Percentiles rank a stretch among this genome's conserved stretches.
phyloP scores from a whole-genome alignment of 2,329 filamentous ascomycete genomes.

The Colletotrichum tropicale region DNA sequence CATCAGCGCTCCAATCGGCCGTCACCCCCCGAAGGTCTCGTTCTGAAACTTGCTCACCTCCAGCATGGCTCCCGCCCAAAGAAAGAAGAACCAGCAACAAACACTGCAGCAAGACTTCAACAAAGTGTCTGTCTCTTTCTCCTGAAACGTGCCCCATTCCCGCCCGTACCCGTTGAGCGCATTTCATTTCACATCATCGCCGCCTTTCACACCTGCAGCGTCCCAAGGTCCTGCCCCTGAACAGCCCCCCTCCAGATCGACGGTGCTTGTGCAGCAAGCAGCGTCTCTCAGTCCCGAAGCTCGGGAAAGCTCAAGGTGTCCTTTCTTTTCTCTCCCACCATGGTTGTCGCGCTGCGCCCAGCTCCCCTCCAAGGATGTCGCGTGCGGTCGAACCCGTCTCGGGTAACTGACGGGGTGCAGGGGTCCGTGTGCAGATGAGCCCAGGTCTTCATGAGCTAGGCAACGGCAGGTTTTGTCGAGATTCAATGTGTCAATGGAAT shows the following conservation, averaged over 20 bases:
- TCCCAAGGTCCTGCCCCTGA: background rate
- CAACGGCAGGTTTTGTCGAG: background rate
- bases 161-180: constrained; percentile 7
- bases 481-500: background rate
- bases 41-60: constrained; percentile 24
- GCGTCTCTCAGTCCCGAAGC: constrained; percentile 10
- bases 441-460: background rate
- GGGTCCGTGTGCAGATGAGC: background rate
- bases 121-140: background rate
- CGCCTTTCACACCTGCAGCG: background rate
- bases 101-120: background rate
- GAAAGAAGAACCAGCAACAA: background rate
- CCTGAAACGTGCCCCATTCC: constrained; percentile 17
- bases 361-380: background rate
- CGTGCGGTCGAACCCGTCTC: constrained; percentile 16
- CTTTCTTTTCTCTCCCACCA: background rate
- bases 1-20: background rate
- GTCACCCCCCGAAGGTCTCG: constrained; percentile 2
- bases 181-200: background rate
- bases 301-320: background rate
- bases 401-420: background rate
- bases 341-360: background rate
- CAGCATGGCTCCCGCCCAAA: background rate
- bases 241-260: constrained; percentile 6
- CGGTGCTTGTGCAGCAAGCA: constrained; percentile 12